Base-by-base conservation (phyloP, 2,329 filamentous ascomycete species). In the Zymoseptoria pseudotritici region DNA sequence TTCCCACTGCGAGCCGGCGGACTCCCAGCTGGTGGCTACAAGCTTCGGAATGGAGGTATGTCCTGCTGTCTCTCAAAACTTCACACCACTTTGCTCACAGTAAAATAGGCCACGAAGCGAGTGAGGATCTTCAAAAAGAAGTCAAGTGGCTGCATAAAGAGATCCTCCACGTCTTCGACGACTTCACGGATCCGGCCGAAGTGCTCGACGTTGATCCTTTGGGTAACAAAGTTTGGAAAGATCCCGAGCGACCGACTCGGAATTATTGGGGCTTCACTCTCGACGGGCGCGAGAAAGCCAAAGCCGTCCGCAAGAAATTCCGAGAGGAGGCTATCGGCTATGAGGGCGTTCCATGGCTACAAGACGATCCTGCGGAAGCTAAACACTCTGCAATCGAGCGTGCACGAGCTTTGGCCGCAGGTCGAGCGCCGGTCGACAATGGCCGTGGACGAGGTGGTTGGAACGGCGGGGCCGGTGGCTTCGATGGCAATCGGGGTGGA, bases 171-270 rank as follows among this genome's bases (percentile, higher is more conserved):
- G 62, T 59, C 49, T 70, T 69, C 55, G 66, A 69, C 49, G 65
- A 67, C n/a, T 65, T 62, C 55, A 71, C 69, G 2, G 54, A 66
- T 21, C 61, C 67, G 17, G 67, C 67, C 5, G 66, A 67, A 17
- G 66, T 72, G 9, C 58, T 66, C 31, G 71, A 72, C 54, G 64
- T 72, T 24, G 70, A 72, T 57, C 59, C 66, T 8, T 24, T 72
- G 59, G 71, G 71, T n/a, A 71, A 71, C 59, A 65, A 69, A 50
- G 60, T 71, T 55, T 71, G 67, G 66, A 69, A 68, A 55, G 67
- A 71, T 49, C 65, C 66, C 1, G 66, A 65, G 50, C 66, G 68
- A 5, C 63, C 68, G 10, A 70, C 69, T 22, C 63, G 69, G 24
- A 72, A 72, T 51, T 71, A 70, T 58, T 71, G 65, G 65, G 70